Percentiles rank a stretch among this genome's conserved stretches.
Conservation (phyloP, 2,329 filamentous ascomycete genomes). For the Ilyonectria sp. region DNA sequence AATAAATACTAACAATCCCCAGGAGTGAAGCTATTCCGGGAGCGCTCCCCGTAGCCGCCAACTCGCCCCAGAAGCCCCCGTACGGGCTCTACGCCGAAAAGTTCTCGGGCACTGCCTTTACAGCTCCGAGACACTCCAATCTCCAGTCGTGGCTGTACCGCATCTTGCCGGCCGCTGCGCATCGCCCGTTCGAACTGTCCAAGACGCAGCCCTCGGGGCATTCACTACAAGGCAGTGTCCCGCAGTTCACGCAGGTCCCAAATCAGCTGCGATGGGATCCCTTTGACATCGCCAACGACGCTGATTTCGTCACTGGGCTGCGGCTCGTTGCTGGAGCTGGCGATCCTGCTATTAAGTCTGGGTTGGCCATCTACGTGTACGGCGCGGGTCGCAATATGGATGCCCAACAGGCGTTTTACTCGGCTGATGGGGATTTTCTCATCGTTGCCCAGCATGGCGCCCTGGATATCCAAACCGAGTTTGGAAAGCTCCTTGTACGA, state of each 20-base stretch:
- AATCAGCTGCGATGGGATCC: constrained; percentile 89
- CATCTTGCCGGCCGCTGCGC: constrained; percentile 75
- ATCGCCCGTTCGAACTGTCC: constrained; percentile 67
- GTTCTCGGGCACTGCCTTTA: constrained; percentile 81
- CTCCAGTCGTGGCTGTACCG: constrained; percentile 82
- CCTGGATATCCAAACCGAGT: constrained; percentile 83
- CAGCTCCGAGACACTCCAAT: constrained; percentile 77
- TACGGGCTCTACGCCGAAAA: constrained; percentile 88
- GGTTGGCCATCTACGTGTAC: constrained; percentile 87
- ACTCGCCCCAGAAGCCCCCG: constrained; percentile 75
- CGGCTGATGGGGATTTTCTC: constrained; percentile 84
- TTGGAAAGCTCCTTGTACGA: constrained; percentile 80
- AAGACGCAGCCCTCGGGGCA: constrained; percentile 41
- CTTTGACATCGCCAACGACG: constrained; percentile 78
- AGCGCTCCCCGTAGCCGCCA: constrained; percentile 21
- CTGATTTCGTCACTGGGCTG: constrained; percentile 70
- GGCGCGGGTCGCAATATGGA: constrained; percentile 85
- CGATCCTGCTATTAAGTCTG: constrained; percentile 84
- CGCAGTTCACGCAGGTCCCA: constrained; percentile 63
- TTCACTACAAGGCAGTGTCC: constrained; percentile 38
- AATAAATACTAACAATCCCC: neutral
- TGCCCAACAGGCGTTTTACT: constrained; percentile 82
- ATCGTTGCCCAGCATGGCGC: constrained; percentile 83
- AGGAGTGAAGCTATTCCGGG: constrained; percentile 18
- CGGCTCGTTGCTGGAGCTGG: constrained; percentile 84